Conservation (phyloP, 768 basidiomycete genomes). For the Boletellus ananiceps region DNA sequence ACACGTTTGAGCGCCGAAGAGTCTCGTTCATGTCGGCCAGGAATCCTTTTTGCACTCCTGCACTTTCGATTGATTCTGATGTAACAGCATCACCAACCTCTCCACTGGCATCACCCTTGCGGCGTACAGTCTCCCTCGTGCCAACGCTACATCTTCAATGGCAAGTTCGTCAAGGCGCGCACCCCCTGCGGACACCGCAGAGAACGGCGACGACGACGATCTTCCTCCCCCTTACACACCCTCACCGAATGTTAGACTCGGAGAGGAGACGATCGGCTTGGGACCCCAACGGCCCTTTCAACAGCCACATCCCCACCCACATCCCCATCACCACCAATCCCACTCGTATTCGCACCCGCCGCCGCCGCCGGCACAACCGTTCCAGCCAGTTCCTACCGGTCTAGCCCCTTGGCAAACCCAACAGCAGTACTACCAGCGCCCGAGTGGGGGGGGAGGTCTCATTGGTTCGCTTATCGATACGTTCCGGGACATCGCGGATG, state of each 20-base stretch:
- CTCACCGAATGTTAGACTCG: slow-evolving; percentile 45
- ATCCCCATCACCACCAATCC: background rate
- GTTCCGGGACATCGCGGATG: slow-evolving; percentile 26
- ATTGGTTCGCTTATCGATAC: slow-evolving; percentile 25
- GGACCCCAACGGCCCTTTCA: slow-evolving; percentile 67
- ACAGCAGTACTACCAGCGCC: slow-evolving; percentile 16
- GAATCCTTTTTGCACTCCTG: slow-evolving; percentile 17
- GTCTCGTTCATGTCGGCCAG: slow-evolving; percentile 10
- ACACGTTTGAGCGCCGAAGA: too few relatives aligned
- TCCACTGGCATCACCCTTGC: slow-evolving; percentile 1
- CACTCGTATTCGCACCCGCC: background rate
- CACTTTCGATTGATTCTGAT: background rate
- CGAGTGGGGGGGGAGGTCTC: slow-evolving; percentile 21
- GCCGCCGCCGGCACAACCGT: background rate
- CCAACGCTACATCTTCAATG: background rate
- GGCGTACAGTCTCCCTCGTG: background rate
- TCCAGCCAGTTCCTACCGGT: background rate
- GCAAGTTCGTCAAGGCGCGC: background rate
- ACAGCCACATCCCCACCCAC: slow-evolving; percentile 25
- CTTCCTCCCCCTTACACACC: slow-evolving; percentile 69
- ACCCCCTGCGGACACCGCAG: background rate
- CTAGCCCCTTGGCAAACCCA: slow-evolving; percentile 20
- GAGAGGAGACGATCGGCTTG: slow-evolving; percentile 58
- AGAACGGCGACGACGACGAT: slow-evolving; percentile 38
- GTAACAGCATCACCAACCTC: background rate